Percentiles rank a stretch among this genome's conserved stretches.
phyloP scores from a whole-genome alignment of 257 asterid species.

The Penstemon eatonii region DNA sequence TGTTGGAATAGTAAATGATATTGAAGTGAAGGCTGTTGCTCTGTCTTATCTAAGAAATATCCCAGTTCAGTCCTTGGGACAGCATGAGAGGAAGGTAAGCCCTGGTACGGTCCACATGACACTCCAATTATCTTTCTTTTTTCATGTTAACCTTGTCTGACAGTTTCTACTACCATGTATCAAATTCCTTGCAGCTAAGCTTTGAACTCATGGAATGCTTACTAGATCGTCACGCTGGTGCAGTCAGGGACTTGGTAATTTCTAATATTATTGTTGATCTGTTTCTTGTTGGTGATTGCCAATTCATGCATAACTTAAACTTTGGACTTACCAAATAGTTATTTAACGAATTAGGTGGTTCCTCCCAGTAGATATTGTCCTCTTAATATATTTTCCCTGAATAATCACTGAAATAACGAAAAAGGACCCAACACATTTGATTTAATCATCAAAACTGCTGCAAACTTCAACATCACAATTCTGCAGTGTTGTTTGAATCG shows the following conservation, averaged over 20 bases:
- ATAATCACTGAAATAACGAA: not conserved
- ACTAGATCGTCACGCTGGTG: slow-evolving; percentile 56
- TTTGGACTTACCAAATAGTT: slow-evolving; percentile 12
- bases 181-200: slow-evolving; percentile 70
- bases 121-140: slow-evolving; percentile 12
- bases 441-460: slow-evolving; percentile 8
- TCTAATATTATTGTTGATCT: slow-evolving; percentile 17
- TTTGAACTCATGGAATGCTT: slow-evolving; percentile 88
- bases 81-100: slow-evolving; percentile 83
- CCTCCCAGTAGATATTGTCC: not conserved
- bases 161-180: slow-evolving; percentile 20
- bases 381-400: slow-evolving; percentile 2
- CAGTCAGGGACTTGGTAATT: slow-evolving; percentile 65
- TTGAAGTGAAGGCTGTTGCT: slow-evolving; percentile 73
- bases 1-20: slow-evolving; percentile 52
- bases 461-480: not conserved
- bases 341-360: not conserved
- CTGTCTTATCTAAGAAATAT: slow-evolving; percentile 55
- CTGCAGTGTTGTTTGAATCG: slow-evolving; percentile 4
- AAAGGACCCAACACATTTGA: not conserved
- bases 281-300: slow-evolving; percentile 14
- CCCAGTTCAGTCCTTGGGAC: slow-evolving; percentile 87
- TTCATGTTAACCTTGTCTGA: slow-evolving; percentile 20
- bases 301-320: not conserved
- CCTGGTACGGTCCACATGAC: slow-evolving; percentile 12